Conservation (phyloP, 345 rosid species). For the Draba incana region DNA sequence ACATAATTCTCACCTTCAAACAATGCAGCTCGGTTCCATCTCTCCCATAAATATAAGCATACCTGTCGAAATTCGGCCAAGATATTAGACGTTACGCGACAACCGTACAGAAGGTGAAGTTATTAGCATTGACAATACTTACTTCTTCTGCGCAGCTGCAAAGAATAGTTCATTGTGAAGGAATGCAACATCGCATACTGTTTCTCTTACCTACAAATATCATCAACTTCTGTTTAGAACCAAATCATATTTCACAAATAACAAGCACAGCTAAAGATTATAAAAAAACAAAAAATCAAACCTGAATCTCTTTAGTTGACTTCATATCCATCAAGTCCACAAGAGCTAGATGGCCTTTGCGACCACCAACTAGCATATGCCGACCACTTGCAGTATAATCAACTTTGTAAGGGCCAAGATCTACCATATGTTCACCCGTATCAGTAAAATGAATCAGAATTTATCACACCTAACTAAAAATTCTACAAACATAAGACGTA, state of each 20-base stretch:
- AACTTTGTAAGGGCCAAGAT: conserved; percentile 88
- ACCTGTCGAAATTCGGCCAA: conserved; percentile 52
- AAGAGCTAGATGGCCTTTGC: conserved; percentile 89
- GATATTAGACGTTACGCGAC: conserved; percentile 17
- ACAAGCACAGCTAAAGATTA: not conserved
- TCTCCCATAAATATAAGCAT: conserved; percentile 75
- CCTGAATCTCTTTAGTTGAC: conserved; percentile 83
- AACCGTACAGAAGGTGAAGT: conserved; percentile 1
- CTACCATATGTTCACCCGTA: conserved; percentile 50
- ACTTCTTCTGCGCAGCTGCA: conserved; percentile 98
- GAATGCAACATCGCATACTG: conserved; percentile 82
- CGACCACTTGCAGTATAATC: conserved; percentile 88
- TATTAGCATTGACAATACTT: conserved; percentile 9
- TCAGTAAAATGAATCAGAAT: conserved; percentile 21
- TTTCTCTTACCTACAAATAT: conserved; percentile 83
- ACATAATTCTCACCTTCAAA: conserved; percentile 62
- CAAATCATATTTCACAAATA: not conserved
- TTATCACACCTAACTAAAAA: not conserved
- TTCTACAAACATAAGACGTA: not conserved
- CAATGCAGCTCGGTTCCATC: conserved; percentile 92
- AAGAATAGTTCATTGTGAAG: conserved; percentile 85
- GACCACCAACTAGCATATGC: conserved; percentile 88
- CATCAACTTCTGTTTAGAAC: conserved; percentile 10
- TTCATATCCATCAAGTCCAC: conserved; percentile 72
- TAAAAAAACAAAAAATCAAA: conserved; percentile 21